Conservation (phyloP, 805 yeast genomes). For the Kodamaea lidongshanica region DNA sequence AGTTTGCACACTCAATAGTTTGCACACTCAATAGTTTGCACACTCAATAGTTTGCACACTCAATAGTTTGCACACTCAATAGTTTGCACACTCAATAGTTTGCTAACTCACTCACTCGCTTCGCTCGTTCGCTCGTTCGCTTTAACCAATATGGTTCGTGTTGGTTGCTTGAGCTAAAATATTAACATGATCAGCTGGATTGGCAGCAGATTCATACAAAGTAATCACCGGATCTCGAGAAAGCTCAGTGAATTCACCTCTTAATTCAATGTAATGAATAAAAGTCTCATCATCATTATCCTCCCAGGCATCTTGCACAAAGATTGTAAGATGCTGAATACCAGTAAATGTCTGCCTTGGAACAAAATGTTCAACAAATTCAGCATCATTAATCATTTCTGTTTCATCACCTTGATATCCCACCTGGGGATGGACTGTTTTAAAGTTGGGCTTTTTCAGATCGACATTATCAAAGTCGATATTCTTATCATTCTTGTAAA, state of each 20-base stretch:
- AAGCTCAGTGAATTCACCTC: conserved; percentile 63
- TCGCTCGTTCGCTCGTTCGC: no score
- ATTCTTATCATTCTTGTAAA: conserved; percentile 63
- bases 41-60: no score
- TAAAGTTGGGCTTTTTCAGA: conserved; percentile 43
- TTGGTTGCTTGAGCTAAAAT: conserved; percentile 12
- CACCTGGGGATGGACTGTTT: conserved; percentile 57
- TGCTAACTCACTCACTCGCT: no score
- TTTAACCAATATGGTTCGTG: not conserved
- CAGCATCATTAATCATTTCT: conserved; percentile 34
- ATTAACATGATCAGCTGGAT: conserved; percentile 76
- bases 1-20: no score
- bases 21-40: no score
- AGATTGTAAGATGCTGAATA: conserved; percentile 59
- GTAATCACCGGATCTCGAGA: conserved; percentile 67
- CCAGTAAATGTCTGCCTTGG: conserved; percentile 73
- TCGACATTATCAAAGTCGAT: conserved; percentile 68
- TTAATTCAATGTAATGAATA: conserved; percentile 65
- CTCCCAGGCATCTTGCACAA: conserved; percentile 50
- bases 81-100: no score
- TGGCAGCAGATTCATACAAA: conserved; percentile 85
- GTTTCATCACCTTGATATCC: conserved; percentile 43
- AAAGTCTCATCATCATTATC: conserved; percentile 44
- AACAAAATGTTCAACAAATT: conserved; percentile 74
- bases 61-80: no score